Evolutionary conservation across 352 stramenopile genomes (phyloP), one percentile per base, ranked within the genome.

Genomic region (Elongisporangium senticosum): DNA sequence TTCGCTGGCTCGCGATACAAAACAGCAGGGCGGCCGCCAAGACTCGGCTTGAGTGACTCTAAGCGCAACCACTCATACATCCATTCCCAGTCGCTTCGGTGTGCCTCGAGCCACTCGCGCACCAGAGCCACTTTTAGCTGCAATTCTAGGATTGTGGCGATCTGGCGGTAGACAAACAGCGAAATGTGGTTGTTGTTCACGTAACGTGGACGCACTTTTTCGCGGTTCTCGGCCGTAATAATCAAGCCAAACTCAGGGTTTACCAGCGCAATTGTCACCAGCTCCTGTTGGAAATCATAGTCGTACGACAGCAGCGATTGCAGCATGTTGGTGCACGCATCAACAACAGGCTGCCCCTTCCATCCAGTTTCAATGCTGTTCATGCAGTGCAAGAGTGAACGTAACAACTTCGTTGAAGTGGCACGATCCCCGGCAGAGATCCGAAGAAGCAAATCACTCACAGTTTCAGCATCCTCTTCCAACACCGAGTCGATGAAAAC

Each of bases 51-150:
- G 50, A 96, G 65, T 26, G 83, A 95, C 57, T 96, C 85, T 10
- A 94, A 53, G 40, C 86, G 85, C n/a, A 96, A 63, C 86, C 86
- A 96, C 52, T 96, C 83, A 56, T 96, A 93, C 55, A 89, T 77
- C 86, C 86, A 96, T 23, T 88, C 74, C 84, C 85, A 94, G 20
- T 82, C 68, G 24, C 55, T 67, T 4, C 70, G 67, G 56, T 91
- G 79, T 13, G 68, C 69, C 21, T 59, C 51, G 20, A 95, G 64
- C 83, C 82, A 95, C 20, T 57, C 24, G 14, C 63, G 74, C 33
- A 93, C 83, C 17, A 55, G 62, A 52, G 71, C 63, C 13, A 93
- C 75, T 26, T 87, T 87, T 53, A 70, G 66, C 63, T 86, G 75
- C 48, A 95, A 56, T 63, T 94, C 83, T 0, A 94, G 62, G 6